Conservation (phyloP, 352 stramenopile species). For the Pythium rhizo-oryzae region DNA sequence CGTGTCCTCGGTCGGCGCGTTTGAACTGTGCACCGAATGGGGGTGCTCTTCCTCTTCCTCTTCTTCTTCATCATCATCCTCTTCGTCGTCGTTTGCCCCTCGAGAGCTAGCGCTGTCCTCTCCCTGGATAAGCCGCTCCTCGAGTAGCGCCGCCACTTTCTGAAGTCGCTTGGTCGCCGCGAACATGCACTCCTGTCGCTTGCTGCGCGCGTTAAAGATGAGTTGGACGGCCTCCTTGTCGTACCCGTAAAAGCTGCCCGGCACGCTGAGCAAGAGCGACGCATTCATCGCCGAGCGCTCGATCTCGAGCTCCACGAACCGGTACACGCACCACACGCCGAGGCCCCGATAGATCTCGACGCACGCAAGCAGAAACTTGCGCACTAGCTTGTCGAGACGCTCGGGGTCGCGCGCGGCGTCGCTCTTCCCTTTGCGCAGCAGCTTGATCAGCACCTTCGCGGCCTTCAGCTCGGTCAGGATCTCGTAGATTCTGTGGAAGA, state of each 20-base stretch:
- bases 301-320: conserved; percentile 73
- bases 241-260: conserved; percentile 57
- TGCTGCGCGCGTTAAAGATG: conserved; percentile 38
- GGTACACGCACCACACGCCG: conserved; percentile 77
- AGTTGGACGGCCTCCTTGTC: conserved; percentile 58
- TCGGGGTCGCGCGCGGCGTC: conserved; percentile 29
- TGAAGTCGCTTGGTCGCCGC: conserved; percentile 53
- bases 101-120: neutral
- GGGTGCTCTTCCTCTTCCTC: neutral
- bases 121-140: conserved; percentile 25
- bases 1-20: neutral
- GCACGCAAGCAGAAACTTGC: conserved; percentile 63
- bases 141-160: conserved; percentile 63
- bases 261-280: conserved; percentile 55
- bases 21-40: too few species aligned
- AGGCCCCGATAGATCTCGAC: conserved; percentile 60
- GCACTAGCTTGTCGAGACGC: conserved; percentile 52
- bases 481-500: conserved; percentile 41
- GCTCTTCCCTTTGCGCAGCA: conserved; percentile 17
- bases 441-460: conserved; percentile 16
- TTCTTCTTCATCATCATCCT: neutral
- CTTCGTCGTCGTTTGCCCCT: conserved; percentile 2
- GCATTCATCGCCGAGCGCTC: conserved; percentile 53
- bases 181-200: conserved; percentile 45
- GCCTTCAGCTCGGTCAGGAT: conserved; percentile 55